Conservation (phyloP, 108 stramenopile genomes). For the Parietichytrium sp. region DNA sequence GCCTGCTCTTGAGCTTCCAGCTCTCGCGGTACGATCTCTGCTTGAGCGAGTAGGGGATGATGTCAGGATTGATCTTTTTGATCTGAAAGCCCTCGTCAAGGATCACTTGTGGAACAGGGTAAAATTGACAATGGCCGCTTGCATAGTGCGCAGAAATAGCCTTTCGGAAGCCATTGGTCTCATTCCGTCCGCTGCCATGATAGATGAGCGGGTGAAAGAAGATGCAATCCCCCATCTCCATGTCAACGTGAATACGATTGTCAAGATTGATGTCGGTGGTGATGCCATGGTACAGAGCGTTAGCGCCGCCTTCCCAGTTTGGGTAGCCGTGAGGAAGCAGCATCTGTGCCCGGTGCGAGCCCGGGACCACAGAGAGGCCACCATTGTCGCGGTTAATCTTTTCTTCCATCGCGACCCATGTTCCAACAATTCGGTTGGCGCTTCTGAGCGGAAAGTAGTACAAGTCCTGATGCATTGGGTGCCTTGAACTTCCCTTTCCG, state of each 20-base stretch:
- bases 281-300: constrained; percentile 30
- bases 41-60: too few relatives aligned
- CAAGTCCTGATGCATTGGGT: constrained; percentile 28
- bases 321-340: constrained; percentile 18
- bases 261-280: background rate
- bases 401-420: constrained; percentile 38
- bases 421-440: background rate
- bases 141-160: constrained; percentile 19
- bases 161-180: background rate
- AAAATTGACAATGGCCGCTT: constrained; percentile 3
- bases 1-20: too few relatives aligned
- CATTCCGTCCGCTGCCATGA: background rate
- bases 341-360: background rate
- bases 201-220: constrained; percentile 10
- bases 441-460: background rate
- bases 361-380: constrained; percentile 13
- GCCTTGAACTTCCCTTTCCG: background rate
- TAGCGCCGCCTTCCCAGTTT: constrained; percentile 27
- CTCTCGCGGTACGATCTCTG: too few relatives aligned
- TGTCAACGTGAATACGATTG: constrained; percentile 15
- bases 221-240: constrained; percentile 30
- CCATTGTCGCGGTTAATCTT: constrained; percentile 14
- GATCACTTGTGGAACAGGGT: background rate
- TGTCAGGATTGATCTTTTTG: too few relatives aligned
- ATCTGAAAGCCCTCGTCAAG: background rate